A percentile compares a stretch with the other conserved stretches of the same genome.
Evolutionary conservation across 352 stramenopile genomes (phyloP).

Genomic region (Phytopythium vexans): DNA sequence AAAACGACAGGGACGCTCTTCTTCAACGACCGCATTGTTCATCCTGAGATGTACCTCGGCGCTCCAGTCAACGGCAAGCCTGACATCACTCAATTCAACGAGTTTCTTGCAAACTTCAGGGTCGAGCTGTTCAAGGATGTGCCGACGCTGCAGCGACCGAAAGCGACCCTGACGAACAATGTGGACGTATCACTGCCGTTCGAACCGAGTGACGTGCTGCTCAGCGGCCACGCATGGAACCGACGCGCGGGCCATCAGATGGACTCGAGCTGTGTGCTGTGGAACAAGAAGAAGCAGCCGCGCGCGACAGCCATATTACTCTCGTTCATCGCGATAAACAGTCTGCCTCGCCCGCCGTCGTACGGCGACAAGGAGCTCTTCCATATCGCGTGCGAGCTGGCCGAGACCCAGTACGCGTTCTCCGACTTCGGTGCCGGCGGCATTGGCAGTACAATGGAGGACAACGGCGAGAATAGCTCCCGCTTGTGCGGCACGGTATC

Average conservation of each 20-base stretch:
- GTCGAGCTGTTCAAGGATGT: constrained; percentile 35
- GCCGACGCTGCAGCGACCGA: constrained; percentile 24
- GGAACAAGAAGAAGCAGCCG: constrained; percentile 59
- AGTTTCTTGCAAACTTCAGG: constrained; percentile 53
- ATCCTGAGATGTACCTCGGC: constrained; percentile 37
- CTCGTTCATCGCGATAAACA: constrained; percentile 45
- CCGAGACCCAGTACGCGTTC: constrained; percentile 65
- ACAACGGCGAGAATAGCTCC: constrained; percentile 24
- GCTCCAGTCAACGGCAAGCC: constrained; percentile 19
- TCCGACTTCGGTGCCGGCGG: constrained; percentile 59
- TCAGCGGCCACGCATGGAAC: constrained; percentile 62
- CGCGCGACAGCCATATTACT: constrained; percentile 61
- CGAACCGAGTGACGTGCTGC: constrained; percentile 50
- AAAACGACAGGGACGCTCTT: constrained; percentile 48
- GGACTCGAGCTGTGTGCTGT: constrained; percentile 75
- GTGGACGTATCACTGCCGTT: constrained; percentile 24
- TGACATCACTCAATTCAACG: constrained; percentile 32
- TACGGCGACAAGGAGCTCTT: constrained; percentile 80
- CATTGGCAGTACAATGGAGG: constrained; percentile 37
- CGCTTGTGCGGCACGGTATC: constrained; percentile 50
- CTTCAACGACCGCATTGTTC: constrained; percentile 48
- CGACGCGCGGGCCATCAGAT: constrained; percentile 59
- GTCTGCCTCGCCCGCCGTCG: constrained; percentile 27
- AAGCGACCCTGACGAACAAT: constrained; percentile 18
- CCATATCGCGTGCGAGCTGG: constrained; percentile 64